Base-by-base conservation (phyloP, 345 rosid species). In the Eucalyptus coolabah region DNA sequence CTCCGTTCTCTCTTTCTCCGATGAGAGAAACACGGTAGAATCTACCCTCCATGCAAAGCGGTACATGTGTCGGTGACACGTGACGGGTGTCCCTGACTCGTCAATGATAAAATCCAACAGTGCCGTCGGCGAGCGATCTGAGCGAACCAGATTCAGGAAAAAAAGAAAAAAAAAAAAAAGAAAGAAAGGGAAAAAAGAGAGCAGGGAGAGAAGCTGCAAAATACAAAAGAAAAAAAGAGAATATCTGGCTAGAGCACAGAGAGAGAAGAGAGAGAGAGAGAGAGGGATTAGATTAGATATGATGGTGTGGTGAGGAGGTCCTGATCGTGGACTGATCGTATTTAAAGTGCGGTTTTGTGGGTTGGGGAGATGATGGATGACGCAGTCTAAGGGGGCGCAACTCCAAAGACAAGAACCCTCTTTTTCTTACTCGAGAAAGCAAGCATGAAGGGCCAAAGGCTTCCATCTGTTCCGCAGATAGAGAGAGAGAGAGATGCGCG, bases 21-120 rank as follows among this genome's bases (percentile, higher is more conserved):
- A 37, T 9, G 24, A 77, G 47, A 77, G 83, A 77, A 77, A 77
- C 9, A 40, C 47, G 30, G 85, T 13, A 14, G 16, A 23, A 87
- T 93, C 88, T 90, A 91, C 90, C 95, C 90, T 49, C 91, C 96
- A 93, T 92, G 94, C 94, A 93, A 49, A 91, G 87, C 86, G 90
- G 85, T 89, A 95, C 95, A 93, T 93, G 93, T 94, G 95, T 92
- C 94, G 93, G 94, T 90, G 91, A 89, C 91, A 88, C 47, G 85
- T 77, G 47, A 40, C 47, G 85, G 26, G 63, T 51, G 88, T 50
- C 88, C 63, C 88, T 50, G 56, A 37, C 88, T 86, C 47, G 63
- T 86, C 88, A 40, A 63, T 4, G n/a, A 86, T 7, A 63, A 86
- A 51, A 21, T 86, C 88, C 88, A 19, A 51, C 88, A 53, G 88